These are phyloP conservation scores for Coffea canephora DNA, from an alignment of 257 asterid genomes.

Conservation along the genomic window DNA sequence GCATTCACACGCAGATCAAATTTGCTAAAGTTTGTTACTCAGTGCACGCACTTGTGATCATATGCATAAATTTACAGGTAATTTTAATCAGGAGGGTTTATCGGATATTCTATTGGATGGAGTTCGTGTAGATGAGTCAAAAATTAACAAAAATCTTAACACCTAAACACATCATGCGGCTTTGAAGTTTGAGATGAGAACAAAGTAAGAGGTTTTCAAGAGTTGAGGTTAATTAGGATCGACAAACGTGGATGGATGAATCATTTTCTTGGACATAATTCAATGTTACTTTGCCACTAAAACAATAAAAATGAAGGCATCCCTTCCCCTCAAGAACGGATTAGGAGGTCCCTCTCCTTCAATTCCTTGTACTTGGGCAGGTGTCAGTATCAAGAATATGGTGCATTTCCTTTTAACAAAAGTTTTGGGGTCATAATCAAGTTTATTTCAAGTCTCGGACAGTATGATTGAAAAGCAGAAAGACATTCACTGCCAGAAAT, in stretches of 20 bases:
- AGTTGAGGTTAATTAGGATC: background rate
- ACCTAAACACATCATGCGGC: background rate
- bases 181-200: background rate
- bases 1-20: too few relatives aligned
- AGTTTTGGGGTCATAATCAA: constrained; percentile 1
- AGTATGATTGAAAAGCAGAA: constrained; percentile 2
- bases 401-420: background rate
- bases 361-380: constrained; percentile 7
- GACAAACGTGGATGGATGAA: background rate
- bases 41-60: too few relatives aligned
- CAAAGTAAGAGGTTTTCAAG: background rate
- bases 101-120: background rate
- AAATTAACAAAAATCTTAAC: background rate
- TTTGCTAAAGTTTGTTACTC: background rate
- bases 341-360: background rate
- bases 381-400: background rate
- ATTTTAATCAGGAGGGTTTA: background rate
- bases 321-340: background rate
- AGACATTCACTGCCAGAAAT: constrained; percentile 11
- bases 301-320: background rate
- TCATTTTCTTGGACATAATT: background rate
- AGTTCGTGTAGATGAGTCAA: background rate
- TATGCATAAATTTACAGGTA: background rate
- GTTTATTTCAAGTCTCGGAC: background rate
- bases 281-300: background rate